These are phyloP conservation scores for Lithospermum erythrorhizon DNA, from an alignment of 257 asterid genomes.

Conservation along the genomic window DNA sequence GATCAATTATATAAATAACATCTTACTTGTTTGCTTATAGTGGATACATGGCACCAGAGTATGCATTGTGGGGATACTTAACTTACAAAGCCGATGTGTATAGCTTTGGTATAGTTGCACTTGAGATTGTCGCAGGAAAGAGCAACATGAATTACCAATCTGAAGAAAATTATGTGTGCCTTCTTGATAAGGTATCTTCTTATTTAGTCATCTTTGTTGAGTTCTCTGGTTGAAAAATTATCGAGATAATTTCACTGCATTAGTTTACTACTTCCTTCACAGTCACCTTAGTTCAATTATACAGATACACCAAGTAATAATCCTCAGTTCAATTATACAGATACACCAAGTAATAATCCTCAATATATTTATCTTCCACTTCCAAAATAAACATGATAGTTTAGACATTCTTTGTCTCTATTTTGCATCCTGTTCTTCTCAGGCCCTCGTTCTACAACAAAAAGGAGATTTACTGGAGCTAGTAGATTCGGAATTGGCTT, in stretches of 20 bases:
- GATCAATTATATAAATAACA: too few species aligned
- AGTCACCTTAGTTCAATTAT: not conserved
- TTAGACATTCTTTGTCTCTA: not conserved
- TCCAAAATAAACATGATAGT: not conserved
- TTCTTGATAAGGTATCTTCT: slow-evolving; percentile 51
- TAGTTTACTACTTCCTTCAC: not conserved
- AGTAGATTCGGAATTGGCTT: slow-evolving; percentile 42
- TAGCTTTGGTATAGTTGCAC: slow-evolving; percentile 55
- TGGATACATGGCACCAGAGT: slow-evolving; percentile 74
- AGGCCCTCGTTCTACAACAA: slow-evolving; percentile 53
- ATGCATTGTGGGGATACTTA: slow-evolving; percentile 63
- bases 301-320: too few species aligned
- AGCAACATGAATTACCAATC: slow-evolving; percentile 46
- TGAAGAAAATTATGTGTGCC: slow-evolving; percentile 40
- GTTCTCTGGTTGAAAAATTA: not conserved
- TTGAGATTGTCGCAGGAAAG: slow-evolving; percentile 53
- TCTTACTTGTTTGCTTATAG: slow-evolving; percentile 14
- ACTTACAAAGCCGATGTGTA: slow-evolving; percentile 61
- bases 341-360: too few species aligned
- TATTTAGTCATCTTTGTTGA: not conserved
- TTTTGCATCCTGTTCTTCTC: slow-evolving; percentile 1
- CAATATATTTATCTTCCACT: too few species aligned
- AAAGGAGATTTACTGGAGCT: slow-evolving; percentile 37
- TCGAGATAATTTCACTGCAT: not conserved
- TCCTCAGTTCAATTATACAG: too few species aligned